These are phyloP conservation scores for Orobanche coerulescens DNA, from an alignment of 257 asterid species.

Conservation along the genomic window DNA sequence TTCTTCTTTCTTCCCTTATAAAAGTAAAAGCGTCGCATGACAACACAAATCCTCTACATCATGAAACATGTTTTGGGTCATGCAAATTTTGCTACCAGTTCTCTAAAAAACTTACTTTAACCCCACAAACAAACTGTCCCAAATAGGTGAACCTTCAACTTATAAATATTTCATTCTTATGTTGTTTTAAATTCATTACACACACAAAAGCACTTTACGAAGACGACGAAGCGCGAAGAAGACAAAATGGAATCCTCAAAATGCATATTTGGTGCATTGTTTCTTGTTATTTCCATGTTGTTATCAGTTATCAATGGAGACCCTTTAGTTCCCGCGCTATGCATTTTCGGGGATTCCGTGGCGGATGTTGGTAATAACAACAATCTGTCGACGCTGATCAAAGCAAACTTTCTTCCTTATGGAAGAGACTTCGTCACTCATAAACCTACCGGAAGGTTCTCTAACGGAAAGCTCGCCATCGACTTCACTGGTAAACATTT, in stretches of 20 bases:
- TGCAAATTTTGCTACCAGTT: constrained; percentile 18
- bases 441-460: constrained; percentile 79
- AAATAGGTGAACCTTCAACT: constrained; percentile 18
- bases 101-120: background rate
- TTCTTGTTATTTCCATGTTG: constrained; percentile 20
- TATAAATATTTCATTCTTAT: too few relatives aligned
- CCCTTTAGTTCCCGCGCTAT: constrained; percentile 70
- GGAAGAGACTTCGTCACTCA: constrained; percentile 75
- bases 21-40: background rate
- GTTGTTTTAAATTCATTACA: constrained; percentile 3
- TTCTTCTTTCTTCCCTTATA: too few relatives aligned
- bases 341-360: constrained; percentile 78
- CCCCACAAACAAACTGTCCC: constrained; percentile 19
- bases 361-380: constrained; percentile 80
- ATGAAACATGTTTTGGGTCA: constrained; percentile 16
- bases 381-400: constrained; percentile 52
- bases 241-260: constrained; percentile 30
- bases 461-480: constrained; percentile 84
- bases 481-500: constrained; percentile 61
- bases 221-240: background rate
- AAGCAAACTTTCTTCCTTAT: constrained; percentile 77
- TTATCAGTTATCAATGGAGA: constrained; percentile 30
- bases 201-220: background rate
- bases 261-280: constrained; percentile 18
- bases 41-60: background rate